A percentile compares a stretch with the other conserved stretches of the same genome.
Conservation (phyloP, 306 rosid genomes). For the Corylus heterophylla region DNA sequence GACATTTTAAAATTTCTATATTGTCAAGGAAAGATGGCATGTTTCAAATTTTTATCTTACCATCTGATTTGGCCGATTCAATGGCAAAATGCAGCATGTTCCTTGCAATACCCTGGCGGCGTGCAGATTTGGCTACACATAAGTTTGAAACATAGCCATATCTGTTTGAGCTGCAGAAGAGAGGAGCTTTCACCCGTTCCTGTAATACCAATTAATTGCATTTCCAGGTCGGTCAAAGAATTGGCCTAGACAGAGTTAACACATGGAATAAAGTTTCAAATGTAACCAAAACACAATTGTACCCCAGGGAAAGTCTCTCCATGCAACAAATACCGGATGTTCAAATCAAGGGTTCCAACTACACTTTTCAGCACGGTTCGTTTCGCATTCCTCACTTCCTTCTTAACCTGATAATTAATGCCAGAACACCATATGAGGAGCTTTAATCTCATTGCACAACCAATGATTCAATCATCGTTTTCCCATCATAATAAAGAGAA, state of each 20-base stretch:
- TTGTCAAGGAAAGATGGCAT: neutral
- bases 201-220: constrained; percentile 28
- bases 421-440: constrained; percentile 32
- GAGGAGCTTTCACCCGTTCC: constrained; percentile 69
- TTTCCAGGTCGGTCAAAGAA: constrained; percentile 19
- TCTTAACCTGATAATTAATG: constrained; percentile 70
- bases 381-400: constrained; percentile 63
- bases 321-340: constrained; percentile 57
- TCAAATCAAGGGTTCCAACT: constrained; percentile 91
- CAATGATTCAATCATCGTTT: neutral
- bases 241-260: constrained; percentile 15
- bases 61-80: constrained; percentile 57
- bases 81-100: constrained; percentile 85
- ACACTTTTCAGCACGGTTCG: constrained; percentile 62
- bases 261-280: constrained; percentile 7
- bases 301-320: constrained; percentile 98
- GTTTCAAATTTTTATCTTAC: constrained; percentile 42
- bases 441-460: neutral
- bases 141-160: constrained; percentile 85
- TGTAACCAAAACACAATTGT: constrained; percentile 18
- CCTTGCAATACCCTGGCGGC: constrained; percentile 79
- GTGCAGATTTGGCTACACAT: constrained; percentile 71
- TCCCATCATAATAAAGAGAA: constrained; percentile 7
- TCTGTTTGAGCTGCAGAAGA: constrained; percentile 52
- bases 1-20: neutral